Evolutionary conservation across 331 rosid genomes (phyloP), one percentile per base, ranked within the genome.

Genomic region (Pyrus hybrid): DNA sequence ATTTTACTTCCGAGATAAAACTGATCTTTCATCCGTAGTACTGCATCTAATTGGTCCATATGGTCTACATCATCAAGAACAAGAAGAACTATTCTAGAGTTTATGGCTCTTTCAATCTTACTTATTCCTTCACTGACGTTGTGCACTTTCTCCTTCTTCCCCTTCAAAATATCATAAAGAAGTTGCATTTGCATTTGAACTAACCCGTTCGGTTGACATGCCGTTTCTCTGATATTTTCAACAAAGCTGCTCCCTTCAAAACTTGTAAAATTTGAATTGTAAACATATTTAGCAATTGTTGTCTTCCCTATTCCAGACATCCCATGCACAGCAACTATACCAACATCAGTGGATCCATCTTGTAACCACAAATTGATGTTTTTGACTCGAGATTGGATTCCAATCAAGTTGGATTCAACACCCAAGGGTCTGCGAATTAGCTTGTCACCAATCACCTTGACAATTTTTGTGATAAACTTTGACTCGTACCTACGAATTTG

Each of bases 291-390:
- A 1, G 70, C 68, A 6, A 70, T 57, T 7, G 76, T 62, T 18
- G 81, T 53, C 8, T 71, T 71, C 51, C 75, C 65, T 77, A 77
- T 77, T 47, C 81, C 81, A 13, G 16, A 20, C 26, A 77, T 77
- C 26, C 81, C 81, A 13, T 53, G 54, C 2, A 71, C 13, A 22
- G 30, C n/a, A 20, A 43, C 7, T 22, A 57, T n/a, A 23, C 54
- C 73, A 2, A 49, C 29, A 23, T 30, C 63, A 17, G 17, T 5
- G 12, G 62, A 17, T 7, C 14, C 60, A 61, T 68, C 56, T 32
- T 47, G 20, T 33, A 77, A 7, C 67, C 67, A 70, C 8, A 26
- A 16, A 7, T 33, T 70, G 5, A 45, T 21, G 4, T 21, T 4
- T 17, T 30, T 0, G 9, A 51, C 20, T 3, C 43, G 76, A 28